These are phyloP conservation scores for Ceratocystis lukuohia DNA, from an alignment of 2,329 filamentous ascomycete genomes.

Conservation along the genomic window DNA sequence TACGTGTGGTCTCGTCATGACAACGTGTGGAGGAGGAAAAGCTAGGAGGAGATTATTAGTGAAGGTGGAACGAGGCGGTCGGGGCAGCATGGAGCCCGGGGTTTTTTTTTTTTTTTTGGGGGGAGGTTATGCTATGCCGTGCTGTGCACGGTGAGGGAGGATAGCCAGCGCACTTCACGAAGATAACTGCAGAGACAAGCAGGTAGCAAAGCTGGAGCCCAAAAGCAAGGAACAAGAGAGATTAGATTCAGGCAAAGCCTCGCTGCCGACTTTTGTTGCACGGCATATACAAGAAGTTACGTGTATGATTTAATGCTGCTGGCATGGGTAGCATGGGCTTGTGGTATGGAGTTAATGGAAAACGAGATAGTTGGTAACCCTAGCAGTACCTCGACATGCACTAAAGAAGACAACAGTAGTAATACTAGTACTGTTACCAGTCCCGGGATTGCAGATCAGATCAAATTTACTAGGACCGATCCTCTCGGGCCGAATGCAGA, in stretches of 20 bases:
- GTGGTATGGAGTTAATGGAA: not conserved
- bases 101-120: not conserved
- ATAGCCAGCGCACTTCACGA: not conserved
- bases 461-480: constrained; percentile 3
- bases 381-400: no score
- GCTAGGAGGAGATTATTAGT: not conserved
- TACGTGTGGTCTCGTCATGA: not conserved
- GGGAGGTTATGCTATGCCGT: not conserved
- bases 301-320: not conserved
- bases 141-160: not conserved
- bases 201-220: not conserved
- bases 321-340: not conserved
- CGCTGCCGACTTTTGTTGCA: not conserved
- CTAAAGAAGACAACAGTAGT: not conserved
- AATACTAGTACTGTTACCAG: not conserved
- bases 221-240: not conserved
- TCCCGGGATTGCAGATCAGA: constrained; percentile 2
- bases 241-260: not conserved
- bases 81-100: not conserved
- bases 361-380: not conserved
- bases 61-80: not conserved
- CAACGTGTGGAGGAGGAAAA: constrained; percentile 3
- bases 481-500: constrained; percentile 16
- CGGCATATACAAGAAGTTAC: not conserved
- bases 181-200: not conserved